Conservation (phyloP, 2,329 filamentous ascomycete genomes). For the Alternaria sp. region DNA sequence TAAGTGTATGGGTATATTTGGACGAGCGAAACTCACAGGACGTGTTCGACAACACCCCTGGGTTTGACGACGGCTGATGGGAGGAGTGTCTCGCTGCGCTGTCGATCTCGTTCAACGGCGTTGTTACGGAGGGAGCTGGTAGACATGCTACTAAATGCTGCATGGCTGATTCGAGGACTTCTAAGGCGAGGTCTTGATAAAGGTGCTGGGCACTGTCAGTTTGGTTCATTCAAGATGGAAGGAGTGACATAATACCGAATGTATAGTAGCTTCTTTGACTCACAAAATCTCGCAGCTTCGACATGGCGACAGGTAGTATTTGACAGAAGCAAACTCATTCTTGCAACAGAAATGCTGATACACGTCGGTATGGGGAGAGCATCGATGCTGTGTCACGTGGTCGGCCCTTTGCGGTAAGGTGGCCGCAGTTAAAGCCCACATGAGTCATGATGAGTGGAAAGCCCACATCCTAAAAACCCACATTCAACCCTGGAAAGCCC, state of each 20-base stretch:
- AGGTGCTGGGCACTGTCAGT: not conserved
- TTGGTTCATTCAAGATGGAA: not conserved
- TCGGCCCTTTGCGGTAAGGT: conserved; percentile 1
- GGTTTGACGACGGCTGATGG: not conserved
- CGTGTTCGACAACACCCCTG: conserved; percentile 16
- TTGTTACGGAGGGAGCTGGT: too few relatives aligned
- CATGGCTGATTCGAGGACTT: not conserved
- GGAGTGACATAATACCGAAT: not conserved
- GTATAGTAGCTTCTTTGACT: not conserved
- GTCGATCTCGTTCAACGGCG: not conserved
- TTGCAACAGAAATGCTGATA: not conserved
- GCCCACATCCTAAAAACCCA: conserved; percentile 8
- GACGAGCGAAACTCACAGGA: conserved; percentile 8
- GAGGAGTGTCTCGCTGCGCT: not conserved
- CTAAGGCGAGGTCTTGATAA: not conserved
- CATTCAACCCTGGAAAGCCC: not conserved
- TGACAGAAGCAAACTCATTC: not conserved
- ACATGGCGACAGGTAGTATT: not conserved
- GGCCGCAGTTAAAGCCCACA: conserved; percentile 12
- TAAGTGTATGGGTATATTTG: not conserved
- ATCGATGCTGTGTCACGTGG: not conserved
- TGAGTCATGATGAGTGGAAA: conserved; percentile 7
- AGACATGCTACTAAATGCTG: not conserved
- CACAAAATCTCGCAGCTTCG: not conserved
- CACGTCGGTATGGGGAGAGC: not conserved